phyloP scores from a whole-genome alignment of 2,329 filamentous ascomycete genomes.

The Karstenula rhodostoma region DNA sequence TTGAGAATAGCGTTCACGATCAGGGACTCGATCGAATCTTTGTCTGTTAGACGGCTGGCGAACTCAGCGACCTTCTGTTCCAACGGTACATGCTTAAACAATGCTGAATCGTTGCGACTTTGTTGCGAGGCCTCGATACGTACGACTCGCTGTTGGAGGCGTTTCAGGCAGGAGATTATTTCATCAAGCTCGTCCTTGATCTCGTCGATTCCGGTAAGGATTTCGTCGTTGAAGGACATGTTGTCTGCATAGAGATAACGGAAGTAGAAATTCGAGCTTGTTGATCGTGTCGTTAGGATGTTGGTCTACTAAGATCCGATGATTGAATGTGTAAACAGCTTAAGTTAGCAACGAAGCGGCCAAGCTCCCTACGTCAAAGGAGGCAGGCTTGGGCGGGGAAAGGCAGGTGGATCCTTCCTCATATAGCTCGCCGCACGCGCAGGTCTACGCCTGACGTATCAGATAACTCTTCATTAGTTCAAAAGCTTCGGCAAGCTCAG shows the following conservation, averaged over 20 bases:
- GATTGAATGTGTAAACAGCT: too few species aligned
- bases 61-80: neutral
- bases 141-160: neutral
- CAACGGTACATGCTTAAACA: neutral
- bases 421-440: neutral
- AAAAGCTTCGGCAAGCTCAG: slow-evolving; percentile 23
- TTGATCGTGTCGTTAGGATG: neutral
- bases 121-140: neutral
- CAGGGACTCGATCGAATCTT: neutral
- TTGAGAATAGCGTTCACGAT: neutral
- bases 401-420: neutral
- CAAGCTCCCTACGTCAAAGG: too few species aligned
- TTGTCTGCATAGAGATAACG: neutral
- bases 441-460: slow-evolving; percentile 22
- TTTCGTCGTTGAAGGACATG: neutral
- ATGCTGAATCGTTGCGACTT: neutral
- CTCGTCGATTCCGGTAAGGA: neutral
- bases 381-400: neutral
- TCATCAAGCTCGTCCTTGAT: neutral
- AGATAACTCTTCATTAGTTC: slow-evolving; percentile 17
- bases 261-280: neutral
- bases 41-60: neutral
- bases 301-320: neutral
- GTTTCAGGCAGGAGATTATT: neutral
- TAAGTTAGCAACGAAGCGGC: neutral